phyloP scores from a whole-genome alignment of 441 rosid genomes.

The Syzygium syzygioides region DNA sequence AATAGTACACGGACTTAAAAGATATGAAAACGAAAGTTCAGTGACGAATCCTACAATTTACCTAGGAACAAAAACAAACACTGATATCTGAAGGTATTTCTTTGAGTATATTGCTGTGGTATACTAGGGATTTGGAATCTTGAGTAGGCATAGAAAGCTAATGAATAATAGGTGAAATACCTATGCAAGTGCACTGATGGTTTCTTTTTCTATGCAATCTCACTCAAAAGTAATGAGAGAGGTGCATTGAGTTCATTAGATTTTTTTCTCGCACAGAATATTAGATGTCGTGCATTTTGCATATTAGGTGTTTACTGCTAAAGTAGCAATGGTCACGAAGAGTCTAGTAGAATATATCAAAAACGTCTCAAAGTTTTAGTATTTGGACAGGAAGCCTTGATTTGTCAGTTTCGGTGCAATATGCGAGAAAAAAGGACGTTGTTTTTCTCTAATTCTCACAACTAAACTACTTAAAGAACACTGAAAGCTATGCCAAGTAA shows the following conservation, averaged over 20 bases:
- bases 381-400: not conserved
- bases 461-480: not conserved
- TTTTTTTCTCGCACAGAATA: not conserved
- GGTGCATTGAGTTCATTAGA: not conserved
- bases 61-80: not conserved
- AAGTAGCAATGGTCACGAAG: not conserved
- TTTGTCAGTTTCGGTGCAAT: not conserved
- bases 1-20: not conserved
- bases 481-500: not conserved
- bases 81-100: not conserved
- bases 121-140: not conserved
- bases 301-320: not conserved
- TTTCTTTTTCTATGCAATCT: not conserved
- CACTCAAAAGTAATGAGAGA: not conserved
- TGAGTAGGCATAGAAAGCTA: not conserved
- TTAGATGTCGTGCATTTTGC: not conserved
- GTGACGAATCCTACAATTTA: not conserved
- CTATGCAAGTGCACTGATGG: not conserved
- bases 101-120: not conserved
- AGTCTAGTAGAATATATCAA: not conserved
- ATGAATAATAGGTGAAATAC: not conserved
- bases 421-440: not conserved
- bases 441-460: not conserved
- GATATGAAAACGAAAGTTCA: not conserved
- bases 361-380: not conserved